Conservation (phyloP, 495 filamentous ascomycete genomes). For the Oidiodendron maius region DNA sequence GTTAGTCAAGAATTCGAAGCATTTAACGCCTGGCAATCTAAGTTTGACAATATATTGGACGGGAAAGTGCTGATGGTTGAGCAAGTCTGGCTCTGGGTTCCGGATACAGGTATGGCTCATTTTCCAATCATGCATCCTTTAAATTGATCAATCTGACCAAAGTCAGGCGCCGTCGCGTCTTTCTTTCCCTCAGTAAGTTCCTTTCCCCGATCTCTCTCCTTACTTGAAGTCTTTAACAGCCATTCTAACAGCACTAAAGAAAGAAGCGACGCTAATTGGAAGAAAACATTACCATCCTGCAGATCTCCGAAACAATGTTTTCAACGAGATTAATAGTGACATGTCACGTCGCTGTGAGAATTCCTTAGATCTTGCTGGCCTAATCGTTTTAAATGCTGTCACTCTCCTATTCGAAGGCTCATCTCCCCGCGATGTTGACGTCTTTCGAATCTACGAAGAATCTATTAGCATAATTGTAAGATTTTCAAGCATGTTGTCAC, state of each 20-base stretch:
- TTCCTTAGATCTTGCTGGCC: constrained; percentile 43
- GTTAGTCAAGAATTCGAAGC: constrained; percentile 11
- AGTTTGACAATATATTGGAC: constrained; percentile 43
- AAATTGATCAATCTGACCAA: not conserved
- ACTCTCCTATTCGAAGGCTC: constrained; percentile 41
- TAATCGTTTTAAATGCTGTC: constrained; percentile 43
- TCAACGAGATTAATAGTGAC: constrained; percentile 64
- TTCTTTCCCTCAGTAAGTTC: constrained; percentile 43
- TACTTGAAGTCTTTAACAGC: no score
- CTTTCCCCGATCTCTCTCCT: not conserved
- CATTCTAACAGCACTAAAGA: no score
- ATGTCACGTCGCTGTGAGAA: constrained; percentile 52
- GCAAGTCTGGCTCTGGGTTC: constrained; percentile 51
- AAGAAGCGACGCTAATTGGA: constrained; percentile 40
- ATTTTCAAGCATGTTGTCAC: not conserved
- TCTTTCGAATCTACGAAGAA: constrained; percentile 48
- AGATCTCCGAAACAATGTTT: constrained; percentile 58
- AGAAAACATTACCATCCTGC: constrained; percentile 55
- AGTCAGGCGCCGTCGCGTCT: constrained; percentile 42
- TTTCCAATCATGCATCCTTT: constrained; percentile 39
- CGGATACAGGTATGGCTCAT: constrained; percentile 44
- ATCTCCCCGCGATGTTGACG: constrained; percentile 37
- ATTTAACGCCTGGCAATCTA: constrained; percentile 10
- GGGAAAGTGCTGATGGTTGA: constrained; percentile 66
- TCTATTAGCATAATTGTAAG: constrained; percentile 44